These are phyloP conservation scores for Podaxis rugospora DNA, from an alignment of 768 basidiomycete genomes.

Conservation along the genomic window DNA sequence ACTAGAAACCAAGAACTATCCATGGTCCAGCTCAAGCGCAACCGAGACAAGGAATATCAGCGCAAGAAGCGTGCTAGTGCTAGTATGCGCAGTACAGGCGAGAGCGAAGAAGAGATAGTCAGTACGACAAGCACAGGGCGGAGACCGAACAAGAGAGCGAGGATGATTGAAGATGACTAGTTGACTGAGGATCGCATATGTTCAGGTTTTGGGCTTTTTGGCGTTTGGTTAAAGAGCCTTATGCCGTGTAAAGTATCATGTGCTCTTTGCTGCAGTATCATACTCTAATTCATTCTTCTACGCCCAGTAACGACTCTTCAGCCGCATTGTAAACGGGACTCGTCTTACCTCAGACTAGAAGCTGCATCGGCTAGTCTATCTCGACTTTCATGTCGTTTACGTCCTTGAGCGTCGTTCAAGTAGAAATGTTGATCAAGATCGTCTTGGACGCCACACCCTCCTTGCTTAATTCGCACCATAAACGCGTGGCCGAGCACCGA, in stretches of 20 bases:
- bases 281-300: not conserved
- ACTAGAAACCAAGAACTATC: conserved; percentile 62
- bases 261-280: conserved; percentile 6
- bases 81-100: conserved; percentile 59
- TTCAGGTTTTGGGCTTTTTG: not conserved
- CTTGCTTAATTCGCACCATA: too few relatives aligned
- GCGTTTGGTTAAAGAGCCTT: not conserved
- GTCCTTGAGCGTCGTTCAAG: too few relatives aligned
- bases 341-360: not conserved
- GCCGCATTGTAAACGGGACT: conserved; percentile 2
- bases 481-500: too few relatives aligned
- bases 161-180: conserved; percentile 64
- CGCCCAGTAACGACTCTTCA: not conserved
- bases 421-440: too few relatives aligned
- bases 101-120: conserved; percentile 71
- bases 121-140: conserved; percentile 43
- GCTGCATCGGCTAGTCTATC: too few relatives aligned
- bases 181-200: conserved; percentile 35
- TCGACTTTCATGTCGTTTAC: too few relatives aligned
- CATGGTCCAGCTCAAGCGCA: conserved; percentile 70
- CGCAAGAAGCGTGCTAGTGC: conserved; percentile 68
- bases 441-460: too few relatives aligned
- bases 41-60: conserved; percentile 79
- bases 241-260: not conserved
- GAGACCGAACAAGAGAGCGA: conserved; percentile 65